Evolutionary conservation across 495 filamentous ascomycete species (phyloP).

Genomic region (Neurospora africana): DNA sequence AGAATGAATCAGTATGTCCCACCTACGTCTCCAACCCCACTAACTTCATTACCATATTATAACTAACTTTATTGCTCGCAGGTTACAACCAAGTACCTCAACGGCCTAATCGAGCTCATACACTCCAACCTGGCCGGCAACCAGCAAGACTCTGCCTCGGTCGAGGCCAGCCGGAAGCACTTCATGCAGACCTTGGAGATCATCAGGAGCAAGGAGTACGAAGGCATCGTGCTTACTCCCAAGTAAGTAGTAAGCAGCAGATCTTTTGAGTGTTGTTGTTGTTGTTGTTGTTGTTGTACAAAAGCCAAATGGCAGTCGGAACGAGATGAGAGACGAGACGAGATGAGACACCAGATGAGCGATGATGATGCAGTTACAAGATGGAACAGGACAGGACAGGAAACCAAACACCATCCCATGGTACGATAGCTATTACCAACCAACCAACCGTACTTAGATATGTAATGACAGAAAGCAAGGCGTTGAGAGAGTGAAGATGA

Average conservation of each 20-base stretch:
- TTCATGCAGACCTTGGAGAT: slow-evolving; percentile 92
- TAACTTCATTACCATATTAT: neutral
- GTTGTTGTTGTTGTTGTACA: too few species aligned
- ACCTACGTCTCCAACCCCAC: too few species aligned
- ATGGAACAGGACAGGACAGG: neutral
- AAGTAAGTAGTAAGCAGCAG: slow-evolving; percentile 32
- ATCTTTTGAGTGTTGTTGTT: neutral
- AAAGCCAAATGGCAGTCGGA: neutral
- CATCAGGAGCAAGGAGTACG: slow-evolving; percentile 82
- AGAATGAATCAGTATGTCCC: slow-evolving; percentile 79
- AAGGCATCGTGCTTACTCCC: slow-evolving; percentile 72
- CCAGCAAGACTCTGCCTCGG: slow-evolving; percentile 65
- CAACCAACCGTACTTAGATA: neutral
- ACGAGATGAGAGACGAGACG: neutral
- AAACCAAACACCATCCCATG: neutral
- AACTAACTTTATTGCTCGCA: slow-evolving; percentile 16
- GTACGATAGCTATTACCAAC: neutral
- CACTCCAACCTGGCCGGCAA: slow-evolving; percentile 80
- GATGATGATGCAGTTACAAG: neutral
- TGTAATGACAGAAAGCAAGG: neutral
- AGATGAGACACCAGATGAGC: neutral
- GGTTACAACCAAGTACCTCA: slow-evolving; percentile 96
- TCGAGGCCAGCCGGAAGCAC: slow-evolving; percentile 81
- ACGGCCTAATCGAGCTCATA: slow-evolving; percentile 95
- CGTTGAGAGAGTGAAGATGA: neutral